Percentiles rank a stretch among this genome's conserved stretches.
Conservation (phyloP, 441 rosid species). For the Erysimum pusillum region DNA sequence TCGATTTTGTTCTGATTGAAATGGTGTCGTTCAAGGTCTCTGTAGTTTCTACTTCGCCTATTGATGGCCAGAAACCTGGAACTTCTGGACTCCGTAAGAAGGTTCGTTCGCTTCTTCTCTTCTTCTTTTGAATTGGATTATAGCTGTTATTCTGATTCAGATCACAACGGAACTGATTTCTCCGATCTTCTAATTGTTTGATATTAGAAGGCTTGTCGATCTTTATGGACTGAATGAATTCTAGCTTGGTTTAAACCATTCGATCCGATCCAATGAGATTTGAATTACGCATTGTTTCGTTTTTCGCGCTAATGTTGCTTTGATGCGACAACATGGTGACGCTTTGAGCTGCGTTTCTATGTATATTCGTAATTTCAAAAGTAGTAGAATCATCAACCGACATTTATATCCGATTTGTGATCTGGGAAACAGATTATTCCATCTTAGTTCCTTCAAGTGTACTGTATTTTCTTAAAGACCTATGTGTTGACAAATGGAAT, state of each 20-base stretch:
- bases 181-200: too few species aligned
- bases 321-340: neutral
- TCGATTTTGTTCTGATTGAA: neutral
- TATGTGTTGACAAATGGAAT: too few species aligned
- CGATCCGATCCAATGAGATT: neutral
- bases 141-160: constrained; percentile 20
- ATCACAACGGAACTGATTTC: neutral
- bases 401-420: too few species aligned
- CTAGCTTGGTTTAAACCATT: neutral
- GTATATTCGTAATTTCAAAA: too few species aligned
- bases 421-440: too few species aligned
- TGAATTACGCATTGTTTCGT: neutral
- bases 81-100: constrained; percentile 99
- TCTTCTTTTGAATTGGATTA: constrained; percentile 25
- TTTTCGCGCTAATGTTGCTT: neutral
- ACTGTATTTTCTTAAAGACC: too few species aligned
- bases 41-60: constrained; percentile 64
- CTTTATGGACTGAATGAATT: neutral
- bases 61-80: constrained; percentile 96
- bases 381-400: too few species aligned
- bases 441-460: too few species aligned
- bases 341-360: neutral
- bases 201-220: neutral
- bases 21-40: constrained; percentile 60
- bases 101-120: constrained; percentile 52